Base-by-base conservation (phyloP, 352 stramenopile genomes). In the Phytophthora podocarpi region DNA sequence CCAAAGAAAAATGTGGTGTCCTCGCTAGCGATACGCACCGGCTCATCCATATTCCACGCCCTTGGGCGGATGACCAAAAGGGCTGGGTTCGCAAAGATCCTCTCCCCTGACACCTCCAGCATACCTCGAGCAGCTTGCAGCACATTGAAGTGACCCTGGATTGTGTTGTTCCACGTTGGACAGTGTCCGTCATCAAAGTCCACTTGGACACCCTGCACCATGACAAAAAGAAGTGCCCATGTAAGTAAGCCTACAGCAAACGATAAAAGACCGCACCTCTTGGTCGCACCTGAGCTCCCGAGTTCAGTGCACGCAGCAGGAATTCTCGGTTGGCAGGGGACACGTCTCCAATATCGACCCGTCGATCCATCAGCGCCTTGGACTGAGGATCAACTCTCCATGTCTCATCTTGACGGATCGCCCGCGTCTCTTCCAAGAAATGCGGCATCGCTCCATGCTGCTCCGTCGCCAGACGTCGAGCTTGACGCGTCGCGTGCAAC, bases 41-140 rank as follows among this genome's bases (percentile, higher is more conserved):
- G 90, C 74, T 99, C 96, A 59, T 98, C 93, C 66, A 98, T 90
- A 64, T 99, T 97, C 94, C 94, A 98, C 27, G 94, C 95, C 24
- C 96, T 70, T 18, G 89, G 96, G 24, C 96, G 91, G 32, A 98
- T 79, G 37, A 99, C 78, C n/a, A 98, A 76, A 37, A 96, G 82
- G 30, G 94, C 89, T 13, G 82, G 85, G 16, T 72, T 63, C 1
- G 67, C 30, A 10, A 30, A 32, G 21, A 77, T 52, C 15, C 50
- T 65, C 52, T 85, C 36, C 1, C 46, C 59, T 10, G 59, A 63
- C 6, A 66, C 42, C 5, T 52, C 50, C 27, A 89, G 50, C 23
- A 80, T 82, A 4, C 89, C 80, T 30, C 84, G 78, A n/a, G 90
- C 82, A 2, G 95, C 95, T 67, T 98, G 93, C 51, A 93, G 78